Evolutionary conservation across 139 green algal genomes (phyloP).

Genomic region (Microglena sp.): DNA sequence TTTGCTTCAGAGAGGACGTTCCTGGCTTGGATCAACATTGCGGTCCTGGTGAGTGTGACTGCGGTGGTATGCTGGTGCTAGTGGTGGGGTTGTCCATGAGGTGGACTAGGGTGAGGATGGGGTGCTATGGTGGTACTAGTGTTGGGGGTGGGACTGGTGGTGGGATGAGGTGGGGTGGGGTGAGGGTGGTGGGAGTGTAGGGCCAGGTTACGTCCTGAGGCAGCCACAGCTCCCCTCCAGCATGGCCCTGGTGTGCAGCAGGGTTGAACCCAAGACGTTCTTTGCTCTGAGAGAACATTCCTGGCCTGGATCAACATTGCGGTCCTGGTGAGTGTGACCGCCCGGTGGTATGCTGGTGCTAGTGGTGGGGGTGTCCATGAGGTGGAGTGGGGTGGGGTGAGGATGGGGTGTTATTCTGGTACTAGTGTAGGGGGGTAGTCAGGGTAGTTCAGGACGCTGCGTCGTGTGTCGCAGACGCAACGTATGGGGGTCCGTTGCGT

Average conservation of each 20-base stretch:
- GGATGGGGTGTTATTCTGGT: not conserved
- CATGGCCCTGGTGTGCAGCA: conserved; percentile 55
- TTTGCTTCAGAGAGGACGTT: conserved; percentile 89
- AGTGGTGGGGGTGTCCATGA: too few species aligned
- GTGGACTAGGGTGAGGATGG: not conserved
- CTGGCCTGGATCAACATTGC: conserved; percentile 74
- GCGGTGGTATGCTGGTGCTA: too few species aligned
- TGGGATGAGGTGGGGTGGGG: not conserved
- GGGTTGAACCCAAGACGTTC: conserved; percentile 43
- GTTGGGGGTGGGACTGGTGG: not conserved
- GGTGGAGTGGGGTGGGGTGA: not conserved
- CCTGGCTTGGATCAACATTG: conserved; percentile 74
- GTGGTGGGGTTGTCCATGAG: too few species aligned
- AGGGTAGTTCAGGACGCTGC: too few species aligned
- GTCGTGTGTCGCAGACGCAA: too few species aligned
- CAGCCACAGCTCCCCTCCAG: not conserved
- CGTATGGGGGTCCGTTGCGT: too few species aligned
- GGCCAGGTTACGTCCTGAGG: not conserved
- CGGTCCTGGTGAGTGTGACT: conserved; percentile 52
- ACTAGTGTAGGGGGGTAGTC: not conserved
- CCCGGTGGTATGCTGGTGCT: too few species aligned
- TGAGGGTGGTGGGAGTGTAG: not conserved
- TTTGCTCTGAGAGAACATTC: conserved; percentile 86
- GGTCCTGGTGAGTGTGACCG: conserved; percentile 53
- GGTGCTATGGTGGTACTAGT: not conserved